phyloP scores from a whole-genome alignment of 2,329 filamentous ascomycete species.

The Fusarium proliferatum region DNA sequence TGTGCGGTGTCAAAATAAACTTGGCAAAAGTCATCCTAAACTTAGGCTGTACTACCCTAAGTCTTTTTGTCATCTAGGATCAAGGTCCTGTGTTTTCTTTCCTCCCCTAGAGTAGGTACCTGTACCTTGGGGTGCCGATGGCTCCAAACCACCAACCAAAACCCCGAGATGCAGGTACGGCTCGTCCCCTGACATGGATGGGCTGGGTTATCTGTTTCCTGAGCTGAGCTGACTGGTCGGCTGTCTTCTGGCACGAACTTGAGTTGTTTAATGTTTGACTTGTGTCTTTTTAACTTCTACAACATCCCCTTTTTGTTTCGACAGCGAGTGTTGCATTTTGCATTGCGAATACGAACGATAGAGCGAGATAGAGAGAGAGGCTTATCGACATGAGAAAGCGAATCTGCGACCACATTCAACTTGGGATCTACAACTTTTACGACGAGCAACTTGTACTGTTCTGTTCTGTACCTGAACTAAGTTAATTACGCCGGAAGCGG shows the following conservation, averaged over 20 bases:
- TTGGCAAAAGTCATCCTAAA: no score
- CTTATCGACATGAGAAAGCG: slow-evolving; percentile 7
- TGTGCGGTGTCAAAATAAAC: no score
- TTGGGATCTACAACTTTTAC: slow-evolving; percentile 1
- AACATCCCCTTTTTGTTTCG: slow-evolving; percentile 8
- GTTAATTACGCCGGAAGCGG: slow-evolving; percentile 33
- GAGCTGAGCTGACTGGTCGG: slow-evolving; percentile 8
- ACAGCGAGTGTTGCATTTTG: neutral
- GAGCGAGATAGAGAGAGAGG: neutral
- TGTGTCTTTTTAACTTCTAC: slow-evolving; percentile 13
- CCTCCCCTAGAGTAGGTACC: neutral
- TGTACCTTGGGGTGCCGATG: slow-evolving; percentile 8
- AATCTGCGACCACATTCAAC: slow-evolving; percentile 3
- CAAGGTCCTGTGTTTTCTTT: no score
- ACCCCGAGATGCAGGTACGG: slow-evolving; percentile 41
- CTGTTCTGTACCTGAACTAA: slow-evolving; percentile 26
- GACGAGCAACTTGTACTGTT: neutral
- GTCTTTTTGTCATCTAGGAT: no score
- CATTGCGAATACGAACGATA: slow-evolving; percentile 7
- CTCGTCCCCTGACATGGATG: slow-evolving; percentile 45
- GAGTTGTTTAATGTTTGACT: slow-evolving; percentile 14
- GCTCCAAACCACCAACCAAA: slow-evolving; percentile 41
- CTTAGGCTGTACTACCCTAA: no score
- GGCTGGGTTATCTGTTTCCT: slow-evolving; percentile 11
- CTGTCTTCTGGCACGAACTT: slow-evolving; percentile 26